A percentile compares a stretch with the other conserved stretches of the same genome.
These are phyloP conservation scores for Rhodotorula sp. DNA, from an alignment of 1,284 basidiomycete species.

Conservation along the genomic window DNA sequence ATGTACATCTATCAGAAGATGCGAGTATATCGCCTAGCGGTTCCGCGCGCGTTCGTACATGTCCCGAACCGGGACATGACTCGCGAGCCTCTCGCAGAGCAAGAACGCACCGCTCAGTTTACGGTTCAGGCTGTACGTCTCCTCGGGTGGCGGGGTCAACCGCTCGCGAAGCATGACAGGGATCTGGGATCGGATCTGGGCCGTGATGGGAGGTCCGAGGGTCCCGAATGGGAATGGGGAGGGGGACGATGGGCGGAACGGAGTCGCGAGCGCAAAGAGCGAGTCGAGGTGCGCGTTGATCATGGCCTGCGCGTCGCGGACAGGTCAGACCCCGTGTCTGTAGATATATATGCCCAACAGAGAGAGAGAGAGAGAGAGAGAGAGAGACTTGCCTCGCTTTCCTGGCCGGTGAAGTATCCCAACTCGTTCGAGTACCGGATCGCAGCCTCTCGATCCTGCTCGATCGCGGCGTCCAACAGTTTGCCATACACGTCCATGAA, in stretches of 20 bases:
- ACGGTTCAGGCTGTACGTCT: conserved; percentile 92
- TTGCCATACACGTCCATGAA: conserved; percentile 88
- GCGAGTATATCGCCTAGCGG: background rate
- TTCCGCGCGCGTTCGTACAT: background rate
- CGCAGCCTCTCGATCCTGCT: conserved; percentile 68
- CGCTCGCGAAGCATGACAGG: conserved; percentile 87
- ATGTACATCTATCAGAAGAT: background rate
- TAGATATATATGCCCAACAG: background rate
- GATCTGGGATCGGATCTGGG: conserved; percentile 72
- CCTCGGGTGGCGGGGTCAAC: conserved; percentile 84
- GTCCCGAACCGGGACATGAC: conserved; percentile 67
- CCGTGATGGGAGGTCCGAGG: conserved; percentile 60
- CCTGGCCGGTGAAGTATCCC: conserved; percentile 86
- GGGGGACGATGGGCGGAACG: conserved; percentile 64
- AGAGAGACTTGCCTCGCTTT: conserved; percentile 67
- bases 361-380: no score
- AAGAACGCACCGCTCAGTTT: conserved; percentile 94
- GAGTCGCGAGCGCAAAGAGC: conserved; percentile 70
- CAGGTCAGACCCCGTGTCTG: background rate
- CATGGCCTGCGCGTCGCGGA: conserved; percentile 63
- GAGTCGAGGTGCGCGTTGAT: conserved; percentile 80
- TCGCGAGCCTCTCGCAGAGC: conserved; percentile 77
- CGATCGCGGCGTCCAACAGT: conserved; percentile 73
- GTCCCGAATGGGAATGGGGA: conserved; percentile 67
- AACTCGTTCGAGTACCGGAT: conserved; percentile 71